Evolutionary conservation across 805 yeast species (phyloP), one percentile per base, ranked within the genome.

Genomic region (Pichia thaimueangensis): DNA sequence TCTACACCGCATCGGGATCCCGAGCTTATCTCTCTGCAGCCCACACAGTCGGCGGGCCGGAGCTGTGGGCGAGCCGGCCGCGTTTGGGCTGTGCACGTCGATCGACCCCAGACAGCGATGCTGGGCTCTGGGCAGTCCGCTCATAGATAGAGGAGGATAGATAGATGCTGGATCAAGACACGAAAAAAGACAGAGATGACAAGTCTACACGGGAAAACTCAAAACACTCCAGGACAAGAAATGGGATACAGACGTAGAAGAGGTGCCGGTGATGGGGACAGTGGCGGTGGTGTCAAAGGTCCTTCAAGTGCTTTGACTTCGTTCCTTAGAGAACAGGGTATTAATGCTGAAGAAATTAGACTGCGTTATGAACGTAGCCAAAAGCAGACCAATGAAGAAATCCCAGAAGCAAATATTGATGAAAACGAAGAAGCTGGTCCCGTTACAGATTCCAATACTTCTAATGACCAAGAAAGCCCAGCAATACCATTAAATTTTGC

Each of bases 301-400:
- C 85, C 95, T 35, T 86, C 86, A 65, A 82, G 94, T 51, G 97
- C 97, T 0, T 68, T 89, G 51, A 89, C 96, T 0, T 93, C 85
- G 61, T 89, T 89, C 55, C 70, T 89, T 47, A 70, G 88, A 38
- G 86, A 83, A 43, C 95, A 88, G 61, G 97, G 97, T 28, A 89
- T 89, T 63, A 83, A 69, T 55, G 87, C 96, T 1, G 87, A 80
- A 44, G 79, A 77, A 32, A 87, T 87, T 57, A 70, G 88, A 55
- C 65, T 65, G 38, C 49, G 69, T 41, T 59, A 58, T 39, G 65
- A 60, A 42, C 57, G 51, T 27, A 51, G 57, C 30, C 49, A 52
- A 34, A 57, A 71, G 45, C 71, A 67, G 59, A 46, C 10, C 13
- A 17, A 32, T 10, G 35, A 22, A 32, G 22, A 32, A 17, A 5